Evolutionary conservation across 164 flowering plant genomes (phyloP), one percentile per base, ranked within the genome.

Genomic region (Stephania yunnanensis): DNA sequence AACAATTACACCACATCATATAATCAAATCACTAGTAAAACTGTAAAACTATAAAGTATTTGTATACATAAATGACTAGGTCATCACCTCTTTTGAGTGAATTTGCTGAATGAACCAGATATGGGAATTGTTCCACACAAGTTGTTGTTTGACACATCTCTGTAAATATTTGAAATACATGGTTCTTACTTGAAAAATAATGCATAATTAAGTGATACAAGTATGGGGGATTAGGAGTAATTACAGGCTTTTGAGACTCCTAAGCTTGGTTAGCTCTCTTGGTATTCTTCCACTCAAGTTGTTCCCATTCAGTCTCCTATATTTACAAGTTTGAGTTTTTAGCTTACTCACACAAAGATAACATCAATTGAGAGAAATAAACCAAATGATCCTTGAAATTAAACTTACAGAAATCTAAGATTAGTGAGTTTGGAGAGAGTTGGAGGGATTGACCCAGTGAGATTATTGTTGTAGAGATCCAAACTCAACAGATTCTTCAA

Each of bases 381-480:
- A 36, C 4, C 42, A 36, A 36, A 36, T 36, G 42, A 36, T 36
- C 42, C 42, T 36, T 36, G 42, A 50, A 15, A 48, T 46, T 7
- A 50, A 10, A 46, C 91, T 81, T 80, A 89, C 93, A 91, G 76
- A 76, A 88, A 88, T 71, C 82, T 88, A 79, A 93, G 87, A 73
- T 81, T 84, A 74, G 88, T 82, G 75, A 93, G 91, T 12, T 69
- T 84, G 55, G 88, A 82, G 45, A 91, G 86, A 0, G 96, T 85
- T 44, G 88, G 25, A 76, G 97, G 94, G 69, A 93, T 90, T 50
- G 87, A 6, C 0, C 92, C 94, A 52, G 93, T 87, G 70, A 92
- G 90, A 76, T 90, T 90, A 70, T 92, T 92, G 79, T 89, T 86
- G 82, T 80, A 91, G 46, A 92, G 86, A 79, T 90, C 96, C 82